Evolutionary conservation across 768 basidiomycete genomes (phyloP).

Genomic region (Tulasnella sp.): DNA sequence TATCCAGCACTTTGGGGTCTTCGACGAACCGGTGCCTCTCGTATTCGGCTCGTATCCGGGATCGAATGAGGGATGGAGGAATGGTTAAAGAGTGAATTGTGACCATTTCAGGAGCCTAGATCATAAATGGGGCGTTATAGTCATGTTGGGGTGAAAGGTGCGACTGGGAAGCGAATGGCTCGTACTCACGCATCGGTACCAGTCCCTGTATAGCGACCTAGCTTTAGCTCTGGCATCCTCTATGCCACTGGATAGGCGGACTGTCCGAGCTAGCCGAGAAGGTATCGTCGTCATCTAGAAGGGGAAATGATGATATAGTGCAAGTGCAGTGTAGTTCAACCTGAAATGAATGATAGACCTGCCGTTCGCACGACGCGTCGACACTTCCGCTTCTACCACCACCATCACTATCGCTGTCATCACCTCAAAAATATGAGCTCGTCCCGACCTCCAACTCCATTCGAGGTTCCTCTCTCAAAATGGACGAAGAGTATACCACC

Average conservation of each 20-base stretch:
- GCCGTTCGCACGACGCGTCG: background rate
- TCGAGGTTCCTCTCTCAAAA: background rate
- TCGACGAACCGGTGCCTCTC: slow-evolving; percentile 76
- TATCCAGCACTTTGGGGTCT: slow-evolving; percentile 73
- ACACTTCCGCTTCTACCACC: background rate
- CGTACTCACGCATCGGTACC: slow-evolving; percentile 78
- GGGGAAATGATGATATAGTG: background rate
- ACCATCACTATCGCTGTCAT: background rate
- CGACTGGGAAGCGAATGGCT: background rate
- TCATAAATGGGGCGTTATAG: background rate
- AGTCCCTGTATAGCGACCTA: slow-evolving; percentile 77
- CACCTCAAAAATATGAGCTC: background rate
- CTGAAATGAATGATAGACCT: background rate
- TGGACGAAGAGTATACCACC: background rate
- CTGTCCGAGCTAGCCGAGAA: slow-evolving; percentile 65
- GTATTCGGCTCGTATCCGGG: slow-evolving; percentile 75
- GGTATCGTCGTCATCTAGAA: slow-evolving; percentile 72
- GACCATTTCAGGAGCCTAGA: slow-evolving; percentile 85
- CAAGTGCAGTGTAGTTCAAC: background rate
- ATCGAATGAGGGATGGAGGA: slow-evolving; percentile 66
- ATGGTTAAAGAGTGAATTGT: slow-evolving; percentile 71
- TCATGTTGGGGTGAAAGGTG: background rate
- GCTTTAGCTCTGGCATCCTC: slow-evolving; percentile 58
- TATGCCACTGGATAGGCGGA: slow-evolving; percentile 44
- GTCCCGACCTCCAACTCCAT: background rate